Evolutionary conservation across 2,329 filamentous ascomycete genomes (phyloP), one percentile per base, ranked within the genome.

Genomic region (Pseudogymnoascus sp.): DNA sequence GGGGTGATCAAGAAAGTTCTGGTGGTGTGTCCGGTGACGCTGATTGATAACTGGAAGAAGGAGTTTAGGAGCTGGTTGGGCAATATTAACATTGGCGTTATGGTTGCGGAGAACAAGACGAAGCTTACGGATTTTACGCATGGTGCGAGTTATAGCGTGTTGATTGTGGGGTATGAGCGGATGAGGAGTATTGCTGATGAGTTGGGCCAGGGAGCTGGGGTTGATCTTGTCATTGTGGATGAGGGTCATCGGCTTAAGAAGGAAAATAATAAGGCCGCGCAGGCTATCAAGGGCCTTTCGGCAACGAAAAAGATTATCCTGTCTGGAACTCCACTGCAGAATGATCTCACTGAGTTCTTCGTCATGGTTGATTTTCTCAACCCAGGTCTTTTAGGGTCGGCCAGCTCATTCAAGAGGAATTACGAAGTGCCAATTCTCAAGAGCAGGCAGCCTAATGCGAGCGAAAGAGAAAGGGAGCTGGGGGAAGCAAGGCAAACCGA

Each of bases 241-340:
- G 94, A 99, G 75, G 94, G 94, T 0, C 94, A 99, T 72, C 88
- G 94, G 0, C 87, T 99, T 79, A 99, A 99, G 78, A 99, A 97
- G 65, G 88, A 96, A 66, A 92, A 97, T 60, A 95, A 93, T 42
- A 90, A 91, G 65, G 81, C 97, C 0, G 96, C 97, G 64, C 88
- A 91, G 60, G 92, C 93, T 0, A 97, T 96, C 39, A 83, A 92
- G 59, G 80, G 97, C 0, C 81, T 99, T 1, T 40, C 37, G n/a
- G n/a, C n/a, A 21, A 97, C 94, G 0, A 67, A 66, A 48, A 60
- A 69, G 61, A 65, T 73, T 59, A 70, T 73, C 35, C 60, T 73
- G n/a, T 72, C 71, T n/a, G 94, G 94, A 8, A 99, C 94, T 0
- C 94, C 94, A 0, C 78, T 99, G 0, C 94, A 99, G 66, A 99